Evolutionary conservation across 176 grass and related monocot genomes (phyloP).

Genomic region (Oropetium thomaeum): DNA sequence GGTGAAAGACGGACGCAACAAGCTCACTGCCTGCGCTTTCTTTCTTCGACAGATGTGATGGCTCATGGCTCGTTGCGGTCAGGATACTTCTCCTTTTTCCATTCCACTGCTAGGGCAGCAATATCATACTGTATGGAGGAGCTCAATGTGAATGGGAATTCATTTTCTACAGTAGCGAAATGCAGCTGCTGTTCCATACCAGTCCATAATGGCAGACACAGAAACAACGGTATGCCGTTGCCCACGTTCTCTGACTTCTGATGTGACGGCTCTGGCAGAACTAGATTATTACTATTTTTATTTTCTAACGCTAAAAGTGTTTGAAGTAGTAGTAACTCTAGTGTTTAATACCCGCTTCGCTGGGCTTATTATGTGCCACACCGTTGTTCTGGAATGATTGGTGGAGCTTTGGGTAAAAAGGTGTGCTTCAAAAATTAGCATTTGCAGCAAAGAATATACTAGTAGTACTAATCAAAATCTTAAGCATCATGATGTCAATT

Average conservation of each 20-base stretch:
- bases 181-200: not conserved
- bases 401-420: not conserved
- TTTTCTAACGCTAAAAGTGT: not conserved
- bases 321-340: too few relatives aligned
- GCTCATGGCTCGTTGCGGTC: not conserved
- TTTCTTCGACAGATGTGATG: conserved; percentile 19
- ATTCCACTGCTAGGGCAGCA: not conserved
- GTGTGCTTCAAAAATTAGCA: not conserved
- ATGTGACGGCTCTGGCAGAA: not conserved
- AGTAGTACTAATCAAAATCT: not conserved
- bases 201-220: not conserved
- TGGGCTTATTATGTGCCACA: not conserved
- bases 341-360: too few relatives aligned
- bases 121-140: not conserved
- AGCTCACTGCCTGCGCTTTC: not conserved
- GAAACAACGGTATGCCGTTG: not conserved
- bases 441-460: not conserved
- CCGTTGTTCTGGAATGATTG: not conserved
- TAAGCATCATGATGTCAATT: not conserved
- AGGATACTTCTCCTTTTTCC: not conserved
- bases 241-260: not conserved
- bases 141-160: not conserved
- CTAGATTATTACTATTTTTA: not conserved
- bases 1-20: not conserved
- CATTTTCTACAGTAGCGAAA: not conserved